Percentiles rank a stretch among this genome's conserved stretches.
These are phyloP conservation scores for Eutrema japonicum DNA, from an alignment of 345 rosid genomes.

Conservation along the genomic window DNA sequence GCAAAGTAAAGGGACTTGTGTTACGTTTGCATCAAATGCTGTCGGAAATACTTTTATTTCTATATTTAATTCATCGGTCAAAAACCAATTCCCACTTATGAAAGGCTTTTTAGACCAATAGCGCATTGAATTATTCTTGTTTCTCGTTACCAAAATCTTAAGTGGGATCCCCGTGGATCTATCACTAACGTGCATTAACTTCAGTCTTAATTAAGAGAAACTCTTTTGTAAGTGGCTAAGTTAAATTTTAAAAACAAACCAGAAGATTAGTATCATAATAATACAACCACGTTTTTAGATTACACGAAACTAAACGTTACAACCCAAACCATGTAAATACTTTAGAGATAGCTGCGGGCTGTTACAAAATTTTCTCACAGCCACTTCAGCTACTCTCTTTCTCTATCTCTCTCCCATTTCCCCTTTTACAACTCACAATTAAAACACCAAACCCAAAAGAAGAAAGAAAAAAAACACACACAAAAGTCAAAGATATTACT, in stretches of 20 bases:
- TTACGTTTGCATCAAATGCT: conserved; percentile 45
- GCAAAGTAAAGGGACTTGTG: conserved; percentile 28
- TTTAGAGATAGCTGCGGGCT: conserved; percentile 44
- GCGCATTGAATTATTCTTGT: conserved; percentile 39
- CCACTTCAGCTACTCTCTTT: conserved; percentile 41
- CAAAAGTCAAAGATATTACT: conserved; percentile 45
- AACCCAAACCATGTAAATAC: conserved; percentile 36
- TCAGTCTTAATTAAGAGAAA: background rate
- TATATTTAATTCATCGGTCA: conserved; percentile 12
- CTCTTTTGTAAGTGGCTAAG: conserved; percentile 8
- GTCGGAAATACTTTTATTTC: conserved; percentile 21
- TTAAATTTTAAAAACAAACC: background rate
- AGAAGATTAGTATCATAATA: conserved; percentile 19
- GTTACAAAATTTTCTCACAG: conserved; percentile 45
- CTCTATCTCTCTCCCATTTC: background rate
- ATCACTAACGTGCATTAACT: conserved; percentile 29
- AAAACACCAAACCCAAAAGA: conserved; percentile 27
- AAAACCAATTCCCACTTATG: conserved; percentile 41
- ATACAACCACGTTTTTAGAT: conserved; percentile 33
- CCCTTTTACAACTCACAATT: conserved; percentile 33
- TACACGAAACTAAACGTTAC: conserved; percentile 39
- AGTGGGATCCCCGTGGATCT: conserved; percentile 45
- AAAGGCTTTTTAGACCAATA: conserved; percentile 35
- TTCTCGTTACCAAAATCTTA: conserved; percentile 34
- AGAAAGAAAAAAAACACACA: conserved; percentile 30